phyloP scores from a whole-genome alignment of 352 stramenopile species.

The Globisporangium paroecandrum region DNA sequence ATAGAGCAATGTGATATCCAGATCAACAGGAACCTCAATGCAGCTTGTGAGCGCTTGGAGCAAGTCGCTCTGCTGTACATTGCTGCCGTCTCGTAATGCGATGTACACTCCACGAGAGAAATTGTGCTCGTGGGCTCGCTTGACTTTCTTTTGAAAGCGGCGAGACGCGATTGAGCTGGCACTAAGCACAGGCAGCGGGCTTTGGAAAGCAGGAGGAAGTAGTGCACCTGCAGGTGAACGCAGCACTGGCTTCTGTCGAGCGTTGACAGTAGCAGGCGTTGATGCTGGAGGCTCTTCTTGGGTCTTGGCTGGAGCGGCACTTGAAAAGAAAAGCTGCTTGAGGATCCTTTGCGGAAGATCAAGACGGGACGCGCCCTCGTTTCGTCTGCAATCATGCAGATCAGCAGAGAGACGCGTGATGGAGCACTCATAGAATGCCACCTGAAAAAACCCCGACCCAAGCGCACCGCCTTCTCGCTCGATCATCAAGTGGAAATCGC shows the following conservation, averaged over 20 bases:
- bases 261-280: slow-evolving; percentile 22
- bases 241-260: slow-evolving; percentile 21
- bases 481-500: slow-evolving; percentile 80
- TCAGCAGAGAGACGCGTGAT: slow-evolving; percentile 50
- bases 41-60: slow-evolving; percentile 85
- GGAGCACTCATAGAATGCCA: slow-evolving; percentile 86
- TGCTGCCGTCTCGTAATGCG: slow-evolving; percentile 63
- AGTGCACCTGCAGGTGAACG: slow-evolving; percentile 17
- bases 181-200: slow-evolving; percentile 11
- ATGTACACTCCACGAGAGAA: slow-evolving; percentile 87
- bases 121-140: slow-evolving; percentile 84
- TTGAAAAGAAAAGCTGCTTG: slow-evolving; percentile 57
- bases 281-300: slow-evolving; percentile 20
- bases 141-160: slow-evolving; percentile 79
- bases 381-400: slow-evolving; percentile 29
- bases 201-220: slow-evolving; percentile 8
- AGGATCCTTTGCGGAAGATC: slow-evolving; percentile 47
- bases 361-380: slow-evolving; percentile 20
- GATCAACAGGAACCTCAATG: slow-evolving; percentile 77
- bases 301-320: slow-evolving; percentile 8
- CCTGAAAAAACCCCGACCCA: slow-evolving; percentile 80
- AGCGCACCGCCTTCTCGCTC: slow-evolving; percentile 42
- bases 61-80: slow-evolving; percentile 81
- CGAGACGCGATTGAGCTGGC: slow-evolving; percentile 34
- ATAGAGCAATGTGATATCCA: slow-evolving; percentile 87